These are phyloP conservation scores for Tricholoma furcatifolium DNA, from an alignment of 768 basidiomycete genomes.

Conservation along the genomic window DNA sequence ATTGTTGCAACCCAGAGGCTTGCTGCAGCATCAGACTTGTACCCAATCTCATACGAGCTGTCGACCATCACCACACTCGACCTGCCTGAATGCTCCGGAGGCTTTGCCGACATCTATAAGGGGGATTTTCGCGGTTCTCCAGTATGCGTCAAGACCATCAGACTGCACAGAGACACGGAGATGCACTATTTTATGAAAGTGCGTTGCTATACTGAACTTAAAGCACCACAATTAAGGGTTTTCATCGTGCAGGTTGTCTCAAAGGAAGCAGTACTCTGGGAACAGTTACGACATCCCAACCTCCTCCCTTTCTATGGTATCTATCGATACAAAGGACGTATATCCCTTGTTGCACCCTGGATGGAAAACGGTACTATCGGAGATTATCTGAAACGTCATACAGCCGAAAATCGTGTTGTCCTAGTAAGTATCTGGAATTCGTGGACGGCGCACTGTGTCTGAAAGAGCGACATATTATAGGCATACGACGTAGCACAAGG, in stretches of 20 bases:
- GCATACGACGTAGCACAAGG: not conserved
- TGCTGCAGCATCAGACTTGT: not conserved
- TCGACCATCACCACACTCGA: not conserved
- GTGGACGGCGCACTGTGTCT: not conserved
- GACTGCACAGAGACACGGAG: not conserved
- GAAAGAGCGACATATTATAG: not conserved
- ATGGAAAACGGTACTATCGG: not conserved
- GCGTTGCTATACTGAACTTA: not conserved
- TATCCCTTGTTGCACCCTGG: not conserved
- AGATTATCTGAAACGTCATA: not conserved
- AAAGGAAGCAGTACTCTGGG: conserved; percentile 1
- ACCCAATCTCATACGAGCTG: not conserved
- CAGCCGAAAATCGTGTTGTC: not conserved
- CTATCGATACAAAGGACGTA: not conserved
- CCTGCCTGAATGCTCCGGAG: not conserved
- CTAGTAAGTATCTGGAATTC: not conserved
- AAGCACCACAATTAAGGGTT: too few species aligned
- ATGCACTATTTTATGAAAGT: not conserved
- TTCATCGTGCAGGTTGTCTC: not conserved
- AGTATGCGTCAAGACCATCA: not conserved
- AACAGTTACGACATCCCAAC: not conserved
- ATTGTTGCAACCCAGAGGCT: conserved; percentile 1
- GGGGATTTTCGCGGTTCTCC: not conserved
- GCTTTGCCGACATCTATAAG: conserved; percentile 2
- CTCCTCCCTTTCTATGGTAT: not conserved